A percentile compares a stretch with the other conserved stretches of the same genome.
Conservation (phyloP, 345 rosid genomes). For the Turritis glabra region DNA sequence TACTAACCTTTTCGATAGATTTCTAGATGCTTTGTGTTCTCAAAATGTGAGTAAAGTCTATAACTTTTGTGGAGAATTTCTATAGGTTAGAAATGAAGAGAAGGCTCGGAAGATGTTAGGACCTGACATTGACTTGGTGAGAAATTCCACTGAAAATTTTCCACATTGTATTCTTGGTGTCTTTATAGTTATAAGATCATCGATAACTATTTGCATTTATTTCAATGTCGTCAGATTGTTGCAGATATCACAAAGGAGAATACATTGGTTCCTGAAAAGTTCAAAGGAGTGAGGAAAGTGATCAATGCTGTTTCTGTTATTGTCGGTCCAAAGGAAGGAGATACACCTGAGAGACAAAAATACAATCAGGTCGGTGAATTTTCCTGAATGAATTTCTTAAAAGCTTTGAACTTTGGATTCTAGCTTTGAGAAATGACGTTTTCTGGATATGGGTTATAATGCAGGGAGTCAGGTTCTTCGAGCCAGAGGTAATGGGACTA, state of each 20-base stretch:
- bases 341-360: constrained; percentile 91
- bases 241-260: constrained; percentile 80
- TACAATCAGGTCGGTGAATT: constrained; percentile 69
- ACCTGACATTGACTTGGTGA: constrained; percentile 80
- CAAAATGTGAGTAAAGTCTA: background rate
- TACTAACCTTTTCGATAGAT: constrained; percentile 24
- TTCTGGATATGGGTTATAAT: constrained; percentile 12
- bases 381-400: background rate
- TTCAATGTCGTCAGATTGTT: constrained; percentile 53
- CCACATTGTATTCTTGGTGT: background rate
- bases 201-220: background rate
- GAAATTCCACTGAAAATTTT: background rate
- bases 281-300: constrained; percentile 87
- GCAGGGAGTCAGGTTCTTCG: constrained; percentile 98
- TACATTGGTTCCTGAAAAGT: constrained; percentile 62
- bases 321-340: constrained; percentile 99
- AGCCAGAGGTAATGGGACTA: constrained; percentile 77
- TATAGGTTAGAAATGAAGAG: constrained; percentile 86
- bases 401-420: background rate
- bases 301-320: constrained; percentile 85
- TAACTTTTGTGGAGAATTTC: background rate
- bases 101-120: constrained; percentile 85
- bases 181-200: background rate
- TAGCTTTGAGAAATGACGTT: background rate
- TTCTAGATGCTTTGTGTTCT: background rate